Evolutionary conservation across 2,329 filamentous ascomycete species (phyloP).

Genomic region (Arthrobotrys musiformis): DNA sequence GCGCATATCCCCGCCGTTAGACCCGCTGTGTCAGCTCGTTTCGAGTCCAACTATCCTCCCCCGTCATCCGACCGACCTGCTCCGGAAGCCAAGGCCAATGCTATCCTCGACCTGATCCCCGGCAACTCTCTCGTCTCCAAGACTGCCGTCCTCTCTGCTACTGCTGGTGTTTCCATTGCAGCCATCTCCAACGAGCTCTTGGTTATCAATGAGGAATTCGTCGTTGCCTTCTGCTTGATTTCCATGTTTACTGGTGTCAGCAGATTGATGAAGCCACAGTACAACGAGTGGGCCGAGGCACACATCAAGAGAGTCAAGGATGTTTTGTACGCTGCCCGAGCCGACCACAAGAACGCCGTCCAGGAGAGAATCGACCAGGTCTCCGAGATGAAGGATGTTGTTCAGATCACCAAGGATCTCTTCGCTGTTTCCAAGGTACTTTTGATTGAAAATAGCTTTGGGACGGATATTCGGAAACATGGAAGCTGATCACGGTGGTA

Average conservation of each 20-base stretch:
- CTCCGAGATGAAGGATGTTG: slow-evolving; percentile 90
- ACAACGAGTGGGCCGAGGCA: slow-evolving; percentile 88
- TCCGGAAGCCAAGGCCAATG: slow-evolving; percentile 96
- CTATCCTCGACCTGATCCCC: slow-evolving; percentile 90
- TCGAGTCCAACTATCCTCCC: slow-evolving; percentile 74
- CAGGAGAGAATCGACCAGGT: slow-evolving; percentile 94
- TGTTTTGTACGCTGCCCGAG: slow-evolving; percentile 92
- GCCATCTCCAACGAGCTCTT: slow-evolving; percentile 99
- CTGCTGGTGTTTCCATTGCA: slow-evolving; percentile 88
- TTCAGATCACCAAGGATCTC: slow-evolving; percentile 95
- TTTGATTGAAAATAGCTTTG: slow-evolving; percentile 55
- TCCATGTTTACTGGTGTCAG: slow-evolving; percentile 91
- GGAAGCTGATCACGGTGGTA: not conserved
- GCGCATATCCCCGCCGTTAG: slow-evolving; percentile 79
- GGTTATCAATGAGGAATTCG: slow-evolving; percentile 98
- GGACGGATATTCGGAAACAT: not conserved
- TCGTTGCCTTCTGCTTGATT: slow-evolving; percentile 90
- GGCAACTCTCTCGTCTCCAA: slow-evolving; percentile 94
- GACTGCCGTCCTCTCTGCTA: slow-evolving; percentile 94
- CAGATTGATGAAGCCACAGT: slow-evolving; percentile 92
- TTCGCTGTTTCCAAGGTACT: slow-evolving; percentile 98
- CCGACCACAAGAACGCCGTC: slow-evolving; percentile 94
- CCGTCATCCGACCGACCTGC: slow-evolving; percentile 78
- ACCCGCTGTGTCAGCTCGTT: slow-evolving; percentile 72
- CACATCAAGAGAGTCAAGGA: slow-evolving; percentile 93